Conservation (phyloP, 352 stramenopile genomes). For the Elongisporangium prolatum region DNA sequence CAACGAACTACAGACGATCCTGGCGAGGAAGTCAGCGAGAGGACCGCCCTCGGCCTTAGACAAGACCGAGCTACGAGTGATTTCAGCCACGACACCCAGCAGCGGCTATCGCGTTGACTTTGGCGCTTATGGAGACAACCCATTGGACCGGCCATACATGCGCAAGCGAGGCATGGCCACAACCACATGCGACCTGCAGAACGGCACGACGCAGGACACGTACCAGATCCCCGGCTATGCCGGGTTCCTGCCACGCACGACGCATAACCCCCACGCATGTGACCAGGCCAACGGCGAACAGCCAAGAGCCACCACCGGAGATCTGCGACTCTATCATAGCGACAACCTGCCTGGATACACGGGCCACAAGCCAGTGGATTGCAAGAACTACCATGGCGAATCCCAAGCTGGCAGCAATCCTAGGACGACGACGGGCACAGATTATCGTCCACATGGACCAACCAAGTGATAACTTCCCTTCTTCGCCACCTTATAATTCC, state of each 20-base stretch:
- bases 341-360: conserved; percentile 84
- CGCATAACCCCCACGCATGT: conserved; percentile 54
- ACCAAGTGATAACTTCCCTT: conserved; percentile 21
- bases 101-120: conserved; percentile 75
- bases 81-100: conserved; percentile 52
- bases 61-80: conserved; percentile 9
- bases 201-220: conserved; percentile 62
- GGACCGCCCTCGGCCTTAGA: neutral
- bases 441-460: conserved; percentile 41
- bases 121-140: conserved; percentile 59
- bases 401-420: conserved; percentile 52
- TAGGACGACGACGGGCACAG: conserved; percentile 54
- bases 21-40: conserved; percentile 2
- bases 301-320: neutral
- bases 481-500: conserved; percentile 3
- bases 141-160: conserved; percentile 61
- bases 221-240: conserved; percentile 80
- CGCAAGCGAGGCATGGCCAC: conserved; percentile 75
- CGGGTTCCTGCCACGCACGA: conserved; percentile 59
- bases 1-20: conserved; percentile 21
- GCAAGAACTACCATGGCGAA: conserved; percentile 75
- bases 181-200: conserved; percentile 67
- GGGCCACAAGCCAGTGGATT: conserved; percentile 72
- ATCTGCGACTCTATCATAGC: conserved; percentile 68
- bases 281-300: conserved; percentile 46